These are phyloP conservation scores for Myotisia sp. DNA, from an alignment of 2,329 filamentous ascomycete genomes.

Conservation along the genomic window DNA sequence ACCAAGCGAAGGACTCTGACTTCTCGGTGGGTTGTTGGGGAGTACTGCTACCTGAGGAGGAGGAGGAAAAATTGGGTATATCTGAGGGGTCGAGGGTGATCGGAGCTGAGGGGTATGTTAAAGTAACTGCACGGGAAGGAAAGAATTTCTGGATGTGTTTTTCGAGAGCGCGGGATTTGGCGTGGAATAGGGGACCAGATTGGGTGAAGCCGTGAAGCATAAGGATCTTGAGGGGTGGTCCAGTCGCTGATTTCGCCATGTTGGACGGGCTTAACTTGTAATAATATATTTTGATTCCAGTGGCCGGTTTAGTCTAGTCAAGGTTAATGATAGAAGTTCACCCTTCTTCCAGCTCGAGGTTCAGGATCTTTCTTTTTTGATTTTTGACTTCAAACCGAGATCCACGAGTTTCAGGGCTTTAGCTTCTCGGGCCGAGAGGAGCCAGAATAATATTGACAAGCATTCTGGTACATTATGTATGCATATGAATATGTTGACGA, in stretches of 20 bases:
- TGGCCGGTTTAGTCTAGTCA: too few species aligned
- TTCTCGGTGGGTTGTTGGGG: constrained; percentile 29
- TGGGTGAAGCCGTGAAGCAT: constrained; percentile 87
- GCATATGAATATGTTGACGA: too few species aligned
- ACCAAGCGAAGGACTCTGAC: constrained; percentile 71
- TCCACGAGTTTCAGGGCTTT: too few species aligned
- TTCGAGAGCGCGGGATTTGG: constrained; percentile 75
- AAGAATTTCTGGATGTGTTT: constrained; percentile 68
- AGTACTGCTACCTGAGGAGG: constrained; percentile 17
- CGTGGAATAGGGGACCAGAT: constrained; percentile 68
- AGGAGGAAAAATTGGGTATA: constrained; percentile 51
- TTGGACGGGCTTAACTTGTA: too few species aligned
- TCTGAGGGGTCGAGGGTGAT: constrained; percentile 48
- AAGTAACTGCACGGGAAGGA: constrained; percentile 42
- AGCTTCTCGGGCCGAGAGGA: too few species aligned
- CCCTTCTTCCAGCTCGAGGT: too few species aligned
- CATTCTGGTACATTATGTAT: too few species aligned
- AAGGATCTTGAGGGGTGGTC: constrained; percentile 45
- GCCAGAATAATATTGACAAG: too few species aligned
- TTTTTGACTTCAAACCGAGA: too few species aligned
- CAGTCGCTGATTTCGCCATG: constrained; percentile 6
- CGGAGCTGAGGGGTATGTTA: constrained; percentile 58
- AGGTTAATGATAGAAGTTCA: too few species aligned
- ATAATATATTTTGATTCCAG: too few species aligned
- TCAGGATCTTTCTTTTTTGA: too few species aligned